These are phyloP conservation scores for Aechmea fasciata DNA, from an alignment of 176 grass and related monocot species.

Conservation along the genomic window DNA sequence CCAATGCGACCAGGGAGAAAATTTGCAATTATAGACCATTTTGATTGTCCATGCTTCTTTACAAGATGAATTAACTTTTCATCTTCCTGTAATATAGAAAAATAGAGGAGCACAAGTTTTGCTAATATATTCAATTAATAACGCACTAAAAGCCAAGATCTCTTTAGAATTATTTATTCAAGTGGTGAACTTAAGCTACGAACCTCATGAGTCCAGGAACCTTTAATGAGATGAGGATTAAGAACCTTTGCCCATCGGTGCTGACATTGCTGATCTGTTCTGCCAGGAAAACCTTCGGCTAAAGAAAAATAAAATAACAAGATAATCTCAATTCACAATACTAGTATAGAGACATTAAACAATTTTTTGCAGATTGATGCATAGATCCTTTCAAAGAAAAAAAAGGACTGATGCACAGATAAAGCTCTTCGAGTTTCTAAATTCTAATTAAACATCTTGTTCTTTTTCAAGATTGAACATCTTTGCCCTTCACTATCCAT, in stretches of 20 bases:
- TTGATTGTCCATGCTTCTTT: constrained; percentile 76
- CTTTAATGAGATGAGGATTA: constrained; percentile 95
- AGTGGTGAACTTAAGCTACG: constrained; percentile 9
- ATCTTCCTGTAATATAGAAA: constrained; percentile 61
- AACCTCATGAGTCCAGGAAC: constrained; percentile 90
- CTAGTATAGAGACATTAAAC: background rate
- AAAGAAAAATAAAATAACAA: background rate
- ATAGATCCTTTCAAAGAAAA: background rate
- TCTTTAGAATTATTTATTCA: background rate
- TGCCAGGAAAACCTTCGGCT: constrained; percentile 81
- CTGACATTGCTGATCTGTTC: constrained; percentile 93
- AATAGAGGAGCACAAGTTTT: constrained; percentile 12
- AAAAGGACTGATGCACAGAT: background rate
- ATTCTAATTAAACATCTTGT: too few species aligned
- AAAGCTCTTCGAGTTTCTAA: background rate
- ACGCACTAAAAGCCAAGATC: background rate
- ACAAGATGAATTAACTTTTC: constrained; percentile 82
- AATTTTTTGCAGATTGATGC: too few species aligned
- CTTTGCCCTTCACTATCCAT: too few species aligned
- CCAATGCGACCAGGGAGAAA: constrained; percentile 92
- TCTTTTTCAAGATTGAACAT: too few species aligned
- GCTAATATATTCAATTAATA: too few species aligned
- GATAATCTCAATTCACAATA: background rate
- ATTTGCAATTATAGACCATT: constrained; percentile 94
- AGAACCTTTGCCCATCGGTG: constrained; percentile 97